Evolutionary conservation across 345 rosid genomes (phyloP).

Genomic region (Pistacia integerrima): DNA sequence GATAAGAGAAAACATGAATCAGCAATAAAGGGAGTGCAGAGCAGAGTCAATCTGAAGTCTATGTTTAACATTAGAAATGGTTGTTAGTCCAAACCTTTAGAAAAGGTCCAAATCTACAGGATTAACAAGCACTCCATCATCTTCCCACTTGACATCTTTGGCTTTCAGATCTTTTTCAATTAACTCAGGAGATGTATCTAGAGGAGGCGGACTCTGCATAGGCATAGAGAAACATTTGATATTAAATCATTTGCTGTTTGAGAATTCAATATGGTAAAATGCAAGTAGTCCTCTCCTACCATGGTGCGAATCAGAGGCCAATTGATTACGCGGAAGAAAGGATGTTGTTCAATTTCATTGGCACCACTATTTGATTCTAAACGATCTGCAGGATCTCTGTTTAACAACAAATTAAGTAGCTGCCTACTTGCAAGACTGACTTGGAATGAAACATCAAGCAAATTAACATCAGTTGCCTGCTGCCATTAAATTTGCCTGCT

Average conservation of each 20-base stretch:
- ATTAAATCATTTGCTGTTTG: neutral
- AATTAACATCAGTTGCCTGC: neutral
- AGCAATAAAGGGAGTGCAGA: too few species aligned
- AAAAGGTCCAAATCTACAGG: conserved; percentile 67
- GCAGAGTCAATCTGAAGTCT: too few species aligned
- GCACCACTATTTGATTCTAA: conserved; percentile 85
- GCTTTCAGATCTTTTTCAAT: conserved; percentile 56
- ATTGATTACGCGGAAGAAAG: conserved; percentile 82
- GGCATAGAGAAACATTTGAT: neutral
- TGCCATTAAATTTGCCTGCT: too few species aligned
- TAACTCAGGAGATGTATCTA: conserved; percentile 61
- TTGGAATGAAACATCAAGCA: conserved; percentile 42
- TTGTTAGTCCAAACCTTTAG: conserved; percentile 35
- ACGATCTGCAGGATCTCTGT: conserved; percentile 72
- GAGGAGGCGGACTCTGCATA: conserved; percentile 75
- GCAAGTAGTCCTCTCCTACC: conserved; percentile 41
- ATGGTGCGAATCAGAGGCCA: conserved; percentile 94
- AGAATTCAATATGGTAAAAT: neutral
- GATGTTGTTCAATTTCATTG: conserved; percentile 83
- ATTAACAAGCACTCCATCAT: conserved; percentile 70
- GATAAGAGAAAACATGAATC: too few species aligned
- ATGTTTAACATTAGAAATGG: too few species aligned
- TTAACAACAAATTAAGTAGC: conserved; percentile 67
- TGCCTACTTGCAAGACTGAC: conserved; percentile 87
- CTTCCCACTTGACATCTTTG: conserved; percentile 79